Base-by-base conservation (phyloP, 2,329 filamentous ascomycete species). In the Berkeleyomyces basicola region DNA sequence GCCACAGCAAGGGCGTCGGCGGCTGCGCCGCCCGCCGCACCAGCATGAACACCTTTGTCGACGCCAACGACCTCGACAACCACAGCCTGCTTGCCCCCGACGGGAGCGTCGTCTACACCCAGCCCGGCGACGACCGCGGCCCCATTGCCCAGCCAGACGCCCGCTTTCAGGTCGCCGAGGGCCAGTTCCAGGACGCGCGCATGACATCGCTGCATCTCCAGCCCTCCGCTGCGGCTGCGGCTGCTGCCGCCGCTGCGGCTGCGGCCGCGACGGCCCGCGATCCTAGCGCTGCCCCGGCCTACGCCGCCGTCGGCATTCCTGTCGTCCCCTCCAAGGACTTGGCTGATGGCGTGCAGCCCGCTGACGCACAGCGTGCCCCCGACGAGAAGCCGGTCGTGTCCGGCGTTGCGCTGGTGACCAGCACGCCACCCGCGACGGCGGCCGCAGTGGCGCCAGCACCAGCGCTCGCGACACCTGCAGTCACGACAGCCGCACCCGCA, bases 1-100 rank as follows among this genome's bases (percentile, higher is more conserved):
- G 93, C 65, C 93, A 99, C 72, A 95, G 89, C 71, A 97, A 97
- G 74, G 93, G 93, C 42, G 88, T 91, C 61, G 93, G 93, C 61
- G 93, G 93, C 58, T 99, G 93, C 74, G 93, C 95, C 10, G 93
- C 93, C 63, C 84, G 93, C 63, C 82, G 93, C 67, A 85, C 90
- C 46, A 96, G 91, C 69, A 85, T 90, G 80, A 86, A 86, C 51
- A 86, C 86, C 71, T 95, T 90, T 72, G 86, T 83, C 37, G 85
- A 86, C 16, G 87, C 90, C 43, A 89, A 91, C 61, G 88, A 93
- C 57, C 78, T 83, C 64, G 79, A 81, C 59, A 82, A 79, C 16
- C 73, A 77, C 16, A 77, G 77, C 58, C 71, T 76, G 61, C 70
- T 70, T 58, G 77, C 78, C 53, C 76, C 72, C 49, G 82, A 85